A percentile compares a stretch with the other conserved stretches of the same genome.
Evolutionary conservation across 305 asterid species (phyloP).

Genomic region (Solanum hybrid): DNA sequence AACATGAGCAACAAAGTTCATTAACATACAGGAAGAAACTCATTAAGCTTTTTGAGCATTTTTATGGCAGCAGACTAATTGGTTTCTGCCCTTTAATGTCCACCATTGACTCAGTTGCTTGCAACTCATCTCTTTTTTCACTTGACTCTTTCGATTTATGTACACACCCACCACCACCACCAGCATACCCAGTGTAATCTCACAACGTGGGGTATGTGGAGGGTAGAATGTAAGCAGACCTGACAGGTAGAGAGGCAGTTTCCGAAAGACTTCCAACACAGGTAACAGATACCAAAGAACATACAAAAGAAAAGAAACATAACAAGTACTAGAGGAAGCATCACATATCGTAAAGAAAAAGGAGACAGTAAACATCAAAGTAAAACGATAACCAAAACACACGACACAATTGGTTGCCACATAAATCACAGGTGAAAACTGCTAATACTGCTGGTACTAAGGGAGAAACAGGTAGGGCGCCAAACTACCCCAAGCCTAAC

Average conservation of each 20-base stretch:
- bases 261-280: neutral
- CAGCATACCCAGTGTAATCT: neutral
- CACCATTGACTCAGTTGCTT: neutral
- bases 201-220: neutral
- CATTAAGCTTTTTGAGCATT: neutral
- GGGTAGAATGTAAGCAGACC: neutral
- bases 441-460: neutral
- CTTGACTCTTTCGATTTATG: neutral
- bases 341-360: neutral
- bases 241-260: neutral
- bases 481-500: neutral
- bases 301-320: neutral
- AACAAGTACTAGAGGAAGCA: neutral
- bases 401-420: neutral
- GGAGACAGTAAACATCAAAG: neutral
- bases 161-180: neutral
- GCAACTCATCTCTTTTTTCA: neutral
- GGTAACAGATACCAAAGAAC: neutral
- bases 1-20: neutral
- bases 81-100: neutral
- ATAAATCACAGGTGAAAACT: neutral
- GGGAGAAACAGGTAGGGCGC: neutral
- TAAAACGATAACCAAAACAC: neutral
- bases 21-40: neutral
- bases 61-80: neutral